These are phyloP conservation scores for Aspergillus neotritici DNA, from an alignment of 2,329 filamentous ascomycete genomes.

Conservation along the genomic window DNA sequence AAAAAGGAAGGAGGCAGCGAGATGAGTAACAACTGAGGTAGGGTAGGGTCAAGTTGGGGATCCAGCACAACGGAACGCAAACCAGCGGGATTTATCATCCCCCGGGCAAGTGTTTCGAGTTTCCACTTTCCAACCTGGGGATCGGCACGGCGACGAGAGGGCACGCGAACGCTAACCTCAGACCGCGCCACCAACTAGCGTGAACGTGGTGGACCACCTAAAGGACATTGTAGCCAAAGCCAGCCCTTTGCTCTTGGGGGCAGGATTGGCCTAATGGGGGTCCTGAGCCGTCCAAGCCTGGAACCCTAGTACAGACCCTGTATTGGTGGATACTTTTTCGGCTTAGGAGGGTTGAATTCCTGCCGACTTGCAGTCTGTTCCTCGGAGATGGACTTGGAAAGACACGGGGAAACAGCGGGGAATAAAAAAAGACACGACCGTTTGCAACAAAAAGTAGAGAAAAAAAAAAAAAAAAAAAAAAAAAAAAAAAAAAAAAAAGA, in stretches of 20 bases:
- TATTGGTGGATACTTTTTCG: neutral
- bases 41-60: slow-evolving; percentile 2
- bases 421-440: no score
- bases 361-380: no score
- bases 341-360: neutral
- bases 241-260: no score
- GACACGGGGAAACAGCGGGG: no score
- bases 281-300: no score
- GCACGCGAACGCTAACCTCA: slow-evolving; percentile 25
- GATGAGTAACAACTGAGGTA: neutral
- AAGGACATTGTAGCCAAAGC: slow-evolving; percentile 1
- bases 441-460: no score
- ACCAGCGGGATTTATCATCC: slow-evolving; percentile 2
- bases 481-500: no score
- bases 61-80: neutral
- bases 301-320: no score
- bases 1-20: slow-evolving; percentile 9
- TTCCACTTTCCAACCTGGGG: slow-evolving; percentile 7
- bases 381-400: no score
- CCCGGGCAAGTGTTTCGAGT: neutral
- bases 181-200: slow-evolving; percentile 21
- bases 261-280: slow-evolving; percentile 4
- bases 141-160: slow-evolving; percentile 15
- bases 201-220: slow-evolving; percentile 23
- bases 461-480: no score